Evolutionary conservation across 805 yeast genomes (phyloP), one percentile per base, ranked within the genome.

Genomic region (Wickerhamiella bombiphila): DNA sequence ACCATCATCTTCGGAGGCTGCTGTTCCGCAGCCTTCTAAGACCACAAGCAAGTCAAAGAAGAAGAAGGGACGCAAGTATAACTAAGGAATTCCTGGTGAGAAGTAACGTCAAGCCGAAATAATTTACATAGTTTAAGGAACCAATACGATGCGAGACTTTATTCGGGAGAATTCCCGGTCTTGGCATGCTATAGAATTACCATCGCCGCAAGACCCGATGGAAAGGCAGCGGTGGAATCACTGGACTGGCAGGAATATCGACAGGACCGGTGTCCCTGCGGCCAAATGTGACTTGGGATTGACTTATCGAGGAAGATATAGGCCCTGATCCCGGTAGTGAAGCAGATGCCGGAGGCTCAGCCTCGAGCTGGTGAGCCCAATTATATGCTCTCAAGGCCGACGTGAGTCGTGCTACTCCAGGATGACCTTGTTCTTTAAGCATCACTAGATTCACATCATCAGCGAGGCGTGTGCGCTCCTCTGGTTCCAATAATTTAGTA

Each of bases 381-480:
- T 11, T 8, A 18, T 20, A 3, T n/a, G 14, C 18, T 32, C 21
- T 2, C 19, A 15, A 9, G 21, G 26, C 26, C 26, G 9, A 9
- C 11, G 13, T 13, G 11, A 24, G 26, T n/a, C 24, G 17, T 11
- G 18, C 8, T 19, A 4, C 16, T 19, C 16, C 18, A 11, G 37
- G 31, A 15, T 2, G 22, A 6, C 22, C 31, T 16, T 26, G 37
- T 14, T 22, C 14, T 3, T 14, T 11, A 32, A 80, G 57, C 5
- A 80, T 72, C 3, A 76, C 74, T 48, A 68, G 67, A 56, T 85
- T 85, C 9, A 85, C 83, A 28, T 74, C 54, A 26, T 72, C 65
- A 8, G 85, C 80, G 39, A 88, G 74, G 40, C 72, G 74, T 14
- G 65, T 59, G 37, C 94, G 63, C 45, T 78, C 55, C 28, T 74